Base-by-base conservation (phyloP, 1,139 yeast genomes). In the Spathaspora sp. region DNA sequence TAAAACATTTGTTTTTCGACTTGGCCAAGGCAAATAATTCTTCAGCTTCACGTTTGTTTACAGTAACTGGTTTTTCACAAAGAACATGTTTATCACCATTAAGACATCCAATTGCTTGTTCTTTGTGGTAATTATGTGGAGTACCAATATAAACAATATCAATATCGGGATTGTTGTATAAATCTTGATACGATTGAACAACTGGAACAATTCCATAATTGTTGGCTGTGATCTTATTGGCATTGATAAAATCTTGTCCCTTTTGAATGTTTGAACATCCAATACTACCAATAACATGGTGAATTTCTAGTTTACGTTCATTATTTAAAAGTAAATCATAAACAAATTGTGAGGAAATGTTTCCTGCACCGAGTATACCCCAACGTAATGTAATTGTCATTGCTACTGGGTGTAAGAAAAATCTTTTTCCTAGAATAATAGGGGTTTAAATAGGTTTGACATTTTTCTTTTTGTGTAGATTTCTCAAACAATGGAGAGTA, bases 51-150 rank as follows among this genome's bases (percentile, higher is more conserved):
- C 61, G 60, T 3, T 64, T 64, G 51, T 80, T 82, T 43, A 82
- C 71, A 1, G 85, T 76, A 53, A 81, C 69, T 2, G 87, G 84
- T 60, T 82, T 82, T 56, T 82, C 88, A 56, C 84, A 77, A 45
- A 82, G 65, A 25, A 81, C 83, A 58, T 81, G 80, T 43, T 64
- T 61, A n/a, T 77, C 81, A 38, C 77, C 70, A 16, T 68, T 63
- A 51, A 82, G 65, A n/a, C 84, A 82, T 38, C 65, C 58, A 44
- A 72, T 63, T 16, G 77, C 76, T 51, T 74, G 76, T 34, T 72
- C 73, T 51, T 77, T 76, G 60, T 82, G 88, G 52, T 69, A 67
- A 8, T 72, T 64, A 62, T 82, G 86, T 3, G 86, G 86, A 6
- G 83, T 74, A 3, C 84, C 86, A 41, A 82, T 66, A 57, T 82